Percentiles rank a stretch among this genome's conserved stretches.
phyloP scores from a whole-genome alignment of 2,329 filamentous ascomycete genomes.

The Pseudohalonectria lignicola region DNA sequence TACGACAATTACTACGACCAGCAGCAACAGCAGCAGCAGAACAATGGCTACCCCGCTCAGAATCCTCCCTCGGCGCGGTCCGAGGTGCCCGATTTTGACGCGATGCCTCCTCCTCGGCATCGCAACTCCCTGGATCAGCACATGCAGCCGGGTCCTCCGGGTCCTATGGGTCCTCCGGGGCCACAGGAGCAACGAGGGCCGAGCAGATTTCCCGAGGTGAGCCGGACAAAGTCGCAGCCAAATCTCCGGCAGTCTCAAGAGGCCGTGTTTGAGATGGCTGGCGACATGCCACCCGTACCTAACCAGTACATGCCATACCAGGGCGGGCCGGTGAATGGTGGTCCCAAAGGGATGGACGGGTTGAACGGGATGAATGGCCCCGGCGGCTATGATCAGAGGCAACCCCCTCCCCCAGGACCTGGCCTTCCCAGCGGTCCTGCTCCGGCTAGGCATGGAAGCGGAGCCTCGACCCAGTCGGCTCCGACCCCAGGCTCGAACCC shows the following conservation, averaged over 20 bases:
- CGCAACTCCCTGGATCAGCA: conserved; percentile 37
- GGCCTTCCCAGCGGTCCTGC: conserved; percentile 14
- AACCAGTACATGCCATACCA: conserved; percentile 16
- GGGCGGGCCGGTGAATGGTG: conserved; percentile 13
- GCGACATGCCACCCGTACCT: conserved; percentile 44
- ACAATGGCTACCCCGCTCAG: conserved; percentile 17
- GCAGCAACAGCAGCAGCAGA: conserved; percentile 8
- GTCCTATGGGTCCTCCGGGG: too few species aligned
- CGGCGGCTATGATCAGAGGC: conserved; percentile 12
- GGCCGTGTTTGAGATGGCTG: conserved; percentile 65
- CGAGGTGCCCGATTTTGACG: conserved; percentile 33
- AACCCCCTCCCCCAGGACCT: conserved; percentile 9
- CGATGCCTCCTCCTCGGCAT: conserved; percentile 19
- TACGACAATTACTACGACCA: conserved; percentile 44
- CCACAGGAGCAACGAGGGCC: conserved; percentile 23
- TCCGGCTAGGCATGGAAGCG: conserved; percentile 15
- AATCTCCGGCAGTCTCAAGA: conserved; percentile 52
- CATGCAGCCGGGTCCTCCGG: conserved; percentile 27
- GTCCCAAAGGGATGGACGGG: too few species aligned
- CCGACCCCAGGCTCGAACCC: conserved; percentile 17
- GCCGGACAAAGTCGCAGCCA: conserved; percentile 55
- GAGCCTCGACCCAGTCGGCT: conserved; percentile 9
- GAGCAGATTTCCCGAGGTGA: conserved; percentile 41
- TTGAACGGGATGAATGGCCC: conserved; percentile 6
- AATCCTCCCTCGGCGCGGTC: conserved; percentile 13